Base-by-base conservation (phyloP, 495 filamentous ascomycete genomes). In the Parathielavia hyrcaniae region DNA sequence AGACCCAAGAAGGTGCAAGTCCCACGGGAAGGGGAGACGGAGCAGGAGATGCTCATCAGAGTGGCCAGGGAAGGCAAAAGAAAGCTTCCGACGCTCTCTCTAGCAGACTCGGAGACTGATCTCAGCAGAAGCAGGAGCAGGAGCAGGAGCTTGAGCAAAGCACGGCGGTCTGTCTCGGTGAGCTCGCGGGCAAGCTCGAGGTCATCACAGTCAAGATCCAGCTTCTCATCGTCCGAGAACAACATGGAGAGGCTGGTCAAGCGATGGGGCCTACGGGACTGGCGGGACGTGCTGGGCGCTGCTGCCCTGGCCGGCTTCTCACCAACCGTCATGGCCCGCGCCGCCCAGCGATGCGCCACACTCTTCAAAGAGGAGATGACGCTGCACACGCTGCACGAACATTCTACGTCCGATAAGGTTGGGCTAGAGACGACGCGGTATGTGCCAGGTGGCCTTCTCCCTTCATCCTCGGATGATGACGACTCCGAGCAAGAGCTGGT, bases 251-350 rank as follows among this genome's bases (percentile, higher is more conserved):
- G 46, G 8, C 69, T 32, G 44, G 55, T 67, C 32, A 22, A 13
- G 55, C 63, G 40, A 60, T 80, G 55, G 77, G 58, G 71, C 4
- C 70, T 83, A 6, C 81, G 88, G 2, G 87, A 92, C 68, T 96
- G 90, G 90, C 85, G 85, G 44, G 86, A 91, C 54, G 79, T 93
- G 1, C 68, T 95, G 34, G 86, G 87, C 10, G 72, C 88, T 0
- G 90, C 90, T 20, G 79, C 86, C 0, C 76, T 91, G 57, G 80
- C 76, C 1, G 88, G 86, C 0, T 86, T 88, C 67, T 72, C 84
- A 1, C 63, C 77, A 1, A 65, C 68, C 5, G 86, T 83, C 6
- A 74, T 95, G 9, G 77, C 80, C 43, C 79, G 86, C 48, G 77
- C 89, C 1, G 79, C 84, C 4, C 73, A 83, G 63, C 76, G 90